phyloP scores from a whole-genome alignment of 1,284 basidiomycete genomes.

The Serendipita sp. region DNA sequence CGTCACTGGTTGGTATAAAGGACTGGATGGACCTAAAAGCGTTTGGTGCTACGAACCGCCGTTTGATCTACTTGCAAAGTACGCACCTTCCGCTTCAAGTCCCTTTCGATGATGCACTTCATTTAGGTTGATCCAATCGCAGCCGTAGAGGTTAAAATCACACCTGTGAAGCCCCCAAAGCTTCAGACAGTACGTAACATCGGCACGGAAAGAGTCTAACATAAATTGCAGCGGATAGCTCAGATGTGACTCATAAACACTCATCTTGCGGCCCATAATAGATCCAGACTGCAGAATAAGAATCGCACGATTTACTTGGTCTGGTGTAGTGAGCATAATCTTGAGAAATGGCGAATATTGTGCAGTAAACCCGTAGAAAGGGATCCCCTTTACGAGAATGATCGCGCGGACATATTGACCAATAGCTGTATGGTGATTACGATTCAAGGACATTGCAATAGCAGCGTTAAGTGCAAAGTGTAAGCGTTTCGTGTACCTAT shows the following conservation, averaged over 20 bases:
- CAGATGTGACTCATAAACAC: constrained; percentile 81
- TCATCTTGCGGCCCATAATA: constrained; percentile 64
- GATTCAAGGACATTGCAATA: constrained; percentile 55
- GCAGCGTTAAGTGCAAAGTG: constrained; percentile 65
- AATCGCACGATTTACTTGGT: constrained; percentile 49
- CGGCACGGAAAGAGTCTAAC: constrained; percentile 26
- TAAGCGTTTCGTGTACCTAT: constrained; percentile 50
- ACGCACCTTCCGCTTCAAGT: neutral
- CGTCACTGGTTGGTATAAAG: constrained; percentile 18
- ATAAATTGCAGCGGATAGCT: constrained; percentile 85
- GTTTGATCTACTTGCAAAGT: neutral
- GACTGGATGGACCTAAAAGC: neutral
- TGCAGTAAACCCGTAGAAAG: constrained; percentile 91
- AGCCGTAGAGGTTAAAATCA: constrained; percentile 92
- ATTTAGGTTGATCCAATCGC: constrained; percentile 67
- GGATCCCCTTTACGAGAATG: constrained; percentile 82
- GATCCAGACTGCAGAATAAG: constrained; percentile 69
- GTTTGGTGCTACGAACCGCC: neutral
- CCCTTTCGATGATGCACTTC: constrained; percentile 34
- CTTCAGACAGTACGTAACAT: neutral
- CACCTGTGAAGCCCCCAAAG: neutral
- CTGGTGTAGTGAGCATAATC: constrained; percentile 64
- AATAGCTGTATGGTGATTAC: constrained; percentile 39
- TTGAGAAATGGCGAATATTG: constrained; percentile 84
- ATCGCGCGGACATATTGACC: constrained; percentile 56